These are phyloP conservation scores for Penicillium pulvis DNA, from an alignment of 495 filamentous ascomycete species.

Conservation along the genomic window DNA sequence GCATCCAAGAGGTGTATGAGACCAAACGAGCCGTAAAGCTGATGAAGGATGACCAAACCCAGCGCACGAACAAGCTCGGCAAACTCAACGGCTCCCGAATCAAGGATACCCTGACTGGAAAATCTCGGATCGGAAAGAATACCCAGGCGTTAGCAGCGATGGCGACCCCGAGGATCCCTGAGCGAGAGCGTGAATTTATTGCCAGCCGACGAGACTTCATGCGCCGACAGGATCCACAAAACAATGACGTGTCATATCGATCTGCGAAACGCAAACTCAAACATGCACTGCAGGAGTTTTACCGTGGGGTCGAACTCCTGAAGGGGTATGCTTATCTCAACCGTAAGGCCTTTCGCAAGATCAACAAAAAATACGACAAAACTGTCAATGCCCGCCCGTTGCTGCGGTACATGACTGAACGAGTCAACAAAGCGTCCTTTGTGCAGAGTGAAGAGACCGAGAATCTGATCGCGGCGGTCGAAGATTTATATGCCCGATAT, in stretches of 20 bases:
- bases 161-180: conserved; percentile 46
- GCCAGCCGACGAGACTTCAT: conserved; percentile 62
- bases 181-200: conserved; percentile 32
- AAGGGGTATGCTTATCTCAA: conserved; percentile 91
- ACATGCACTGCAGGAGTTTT: conserved; percentile 85
- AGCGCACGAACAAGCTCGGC: conserved; percentile 25
- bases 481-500: conserved; percentile 91
- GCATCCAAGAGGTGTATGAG: conserved; percentile 66
- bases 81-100: conserved; percentile 28
- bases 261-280: conserved; percentile 90
- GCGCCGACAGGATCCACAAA: conserved; percentile 50
- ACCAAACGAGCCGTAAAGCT: conserved; percentile 17
- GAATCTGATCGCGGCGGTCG: conserved; percentile 70
- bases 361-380: conserved; percentile 99
- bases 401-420: conserved; percentile 85
- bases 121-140: conserved; percentile 55
- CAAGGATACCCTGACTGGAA: conserved; percentile 33
- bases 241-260: conserved; percentile 71
- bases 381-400: conserved; percentile 73
- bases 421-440: conserved; percentile 87
- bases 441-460: conserved; percentile 83
- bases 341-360: conserved; percentile 90
- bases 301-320: conserved; percentile 85
- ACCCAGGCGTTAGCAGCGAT: conserved; percentile 56
- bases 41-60: conserved; percentile 9